Evolutionary conservation across 2,329 filamentous ascomycete species (phyloP).

Genomic region (Botryotinia convoluta): DNA sequence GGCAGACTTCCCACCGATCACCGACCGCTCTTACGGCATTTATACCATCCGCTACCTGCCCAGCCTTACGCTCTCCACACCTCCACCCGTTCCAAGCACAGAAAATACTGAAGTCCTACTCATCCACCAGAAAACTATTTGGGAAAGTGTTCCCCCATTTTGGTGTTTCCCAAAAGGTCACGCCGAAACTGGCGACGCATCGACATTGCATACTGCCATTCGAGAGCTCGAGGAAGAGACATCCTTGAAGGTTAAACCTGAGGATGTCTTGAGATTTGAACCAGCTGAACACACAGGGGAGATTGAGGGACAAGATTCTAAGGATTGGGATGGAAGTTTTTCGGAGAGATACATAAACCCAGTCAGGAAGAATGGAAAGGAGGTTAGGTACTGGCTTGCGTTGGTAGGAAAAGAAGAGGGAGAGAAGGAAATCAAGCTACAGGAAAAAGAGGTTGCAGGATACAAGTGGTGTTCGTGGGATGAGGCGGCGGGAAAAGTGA

Average conservation of each 20-base stretch:
- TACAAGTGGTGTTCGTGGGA: slow-evolving; percentile 27
- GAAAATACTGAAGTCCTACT: slow-evolving; percentile 27
- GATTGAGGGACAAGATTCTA: slow-evolving; percentile 15
- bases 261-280: slow-evolving; percentile 18
- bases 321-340: slow-evolving; percentile 19
- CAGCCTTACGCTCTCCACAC: neutral
- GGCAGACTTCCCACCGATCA: slow-evolving; percentile 15
- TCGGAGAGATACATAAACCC: slow-evolving; percentile 23
- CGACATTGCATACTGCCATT: slow-evolving; percentile 19
- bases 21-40: slow-evolving; percentile 30
- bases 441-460: slow-evolving; percentile 27
- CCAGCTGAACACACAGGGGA: neutral
- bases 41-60: slow-evolving; percentile 24
- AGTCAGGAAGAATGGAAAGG: slow-evolving; percentile 23
- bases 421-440: slow-evolving; percentile 22
- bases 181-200: slow-evolving; percentile 22
- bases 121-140: slow-evolving; percentile 25
- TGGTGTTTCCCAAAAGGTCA: slow-evolving; percentile 31
- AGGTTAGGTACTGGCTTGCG: slow-evolving; percentile 25
- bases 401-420: slow-evolving; percentile 14
- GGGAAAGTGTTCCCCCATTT: slow-evolving; percentile 9
- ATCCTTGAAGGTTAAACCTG: slow-evolving; percentile 7
- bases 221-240: slow-evolving; percentile 29
- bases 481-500: slow-evolving; percentile 21
- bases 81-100: slow-evolving; percentile 12